A percentile compares a stretch with the other conserved stretches of the same genome.
Evolutionary conservation across 164 flowering plant genomes (phyloP).

Genomic region (Annona squamosa): DNA sequence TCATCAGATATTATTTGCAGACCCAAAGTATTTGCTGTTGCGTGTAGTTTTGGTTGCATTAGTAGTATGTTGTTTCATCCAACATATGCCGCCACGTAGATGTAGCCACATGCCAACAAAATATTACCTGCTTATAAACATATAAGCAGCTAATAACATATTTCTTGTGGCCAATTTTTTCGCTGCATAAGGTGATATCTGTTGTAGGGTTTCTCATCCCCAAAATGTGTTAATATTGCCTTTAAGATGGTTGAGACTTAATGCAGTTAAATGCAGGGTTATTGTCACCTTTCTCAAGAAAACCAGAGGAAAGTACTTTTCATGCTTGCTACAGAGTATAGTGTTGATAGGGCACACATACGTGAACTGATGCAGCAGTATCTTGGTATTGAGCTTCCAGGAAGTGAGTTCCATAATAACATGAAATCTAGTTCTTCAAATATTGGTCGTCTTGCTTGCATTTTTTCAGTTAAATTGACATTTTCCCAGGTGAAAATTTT

Average conservation of each 20-base stretch:
- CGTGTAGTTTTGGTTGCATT: too few species aligned
- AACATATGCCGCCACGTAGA: too few species aligned
- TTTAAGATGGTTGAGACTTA: not conserved
- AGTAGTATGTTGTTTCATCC: too few species aligned
- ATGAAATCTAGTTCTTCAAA: not conserved
- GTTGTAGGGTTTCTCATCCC: not conserved
- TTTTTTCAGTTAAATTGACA: constrained; percentile 2
- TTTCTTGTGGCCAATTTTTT: too few species aligned
- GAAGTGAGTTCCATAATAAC: constrained; percentile 28
- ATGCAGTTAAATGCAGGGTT: constrained; percentile 48
- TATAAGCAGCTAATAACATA: too few species aligned
- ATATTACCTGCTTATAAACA: too few species aligned
- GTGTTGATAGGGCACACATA: constrained; percentile 57
- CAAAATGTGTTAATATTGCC: not conserved
- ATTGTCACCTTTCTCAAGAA: constrained; percentile 47
- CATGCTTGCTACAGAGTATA: constrained; percentile 68
- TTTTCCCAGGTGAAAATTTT: constrained; percentile 36
- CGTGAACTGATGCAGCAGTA: constrained; percentile 73
- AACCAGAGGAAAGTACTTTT: constrained; percentile 44
- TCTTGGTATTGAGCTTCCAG: constrained; percentile 64
- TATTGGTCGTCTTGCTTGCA: not conserved
- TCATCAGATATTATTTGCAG: too few species aligned
- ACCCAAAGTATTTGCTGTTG: too few species aligned
- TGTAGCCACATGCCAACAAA: too few species aligned
- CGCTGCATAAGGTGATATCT: too few species aligned